phyloP scores from a whole-genome alignment of 2,329 filamentous ascomycete species.

The Epicoccum sorghinum region DNA sequence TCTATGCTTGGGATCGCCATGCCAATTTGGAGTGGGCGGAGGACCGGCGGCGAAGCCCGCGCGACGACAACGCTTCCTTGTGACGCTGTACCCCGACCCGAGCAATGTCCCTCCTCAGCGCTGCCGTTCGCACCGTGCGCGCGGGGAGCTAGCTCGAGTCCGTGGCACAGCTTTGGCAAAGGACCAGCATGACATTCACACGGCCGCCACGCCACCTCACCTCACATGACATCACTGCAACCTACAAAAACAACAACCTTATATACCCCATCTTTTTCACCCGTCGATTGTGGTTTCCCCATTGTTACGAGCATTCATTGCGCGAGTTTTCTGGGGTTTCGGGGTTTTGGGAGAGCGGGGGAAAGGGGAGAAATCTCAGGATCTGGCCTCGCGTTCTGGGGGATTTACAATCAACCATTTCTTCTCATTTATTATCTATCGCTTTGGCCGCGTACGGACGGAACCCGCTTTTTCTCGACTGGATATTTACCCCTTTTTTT shows the following conservation, averaged over 20 bases:
- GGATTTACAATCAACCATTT: too few relatives aligned
- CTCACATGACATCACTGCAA: neutral
- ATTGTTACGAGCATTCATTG: conserved; percentile 28
- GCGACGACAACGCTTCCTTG: neutral
- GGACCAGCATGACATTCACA: neutral
- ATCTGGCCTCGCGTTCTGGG: neutral
- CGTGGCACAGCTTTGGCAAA: neutral
- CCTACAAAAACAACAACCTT: conserved; percentile 22
- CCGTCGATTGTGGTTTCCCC: conserved; percentile 22
- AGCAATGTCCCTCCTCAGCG: neutral
- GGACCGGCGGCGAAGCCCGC: neutral
- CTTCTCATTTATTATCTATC: too few relatives aligned
- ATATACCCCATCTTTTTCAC: conserved; percentile 35
- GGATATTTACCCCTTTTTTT: too few relatives aligned
- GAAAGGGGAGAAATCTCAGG: conserved; percentile 6
- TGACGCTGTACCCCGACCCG: neutral
- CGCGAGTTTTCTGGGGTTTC: too few relatives aligned
- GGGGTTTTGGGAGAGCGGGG: neutral
- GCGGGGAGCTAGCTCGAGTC: neutral
- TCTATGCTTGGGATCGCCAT: neutral
- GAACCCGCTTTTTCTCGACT: too few relatives aligned
- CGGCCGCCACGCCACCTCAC: neutral
- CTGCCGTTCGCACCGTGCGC: conserved; percentile 7
- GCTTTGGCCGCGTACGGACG: too few relatives aligned
- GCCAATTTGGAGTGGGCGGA: neutral